A percentile compares a stretch with the other conserved stretches of the same genome.
phyloP scores from a whole-genome alignment of 345 rosid genomes.

The Erodium maritimum region DNA sequence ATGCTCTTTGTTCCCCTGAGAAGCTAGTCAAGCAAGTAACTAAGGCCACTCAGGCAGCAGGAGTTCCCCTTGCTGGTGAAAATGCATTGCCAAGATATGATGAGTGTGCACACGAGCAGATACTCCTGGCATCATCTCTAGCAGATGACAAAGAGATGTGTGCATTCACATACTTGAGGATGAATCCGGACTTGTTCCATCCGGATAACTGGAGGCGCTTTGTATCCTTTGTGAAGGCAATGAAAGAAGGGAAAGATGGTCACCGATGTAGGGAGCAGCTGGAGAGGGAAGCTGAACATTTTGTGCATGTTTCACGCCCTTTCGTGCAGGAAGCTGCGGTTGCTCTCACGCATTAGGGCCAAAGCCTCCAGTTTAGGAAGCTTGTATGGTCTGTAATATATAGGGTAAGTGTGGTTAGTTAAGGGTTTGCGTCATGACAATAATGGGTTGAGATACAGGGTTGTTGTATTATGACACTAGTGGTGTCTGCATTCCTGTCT shows the following conservation, averaged over 20 bases:
- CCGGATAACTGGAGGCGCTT: slow-evolving; percentile 76
- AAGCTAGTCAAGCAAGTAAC: slow-evolving; percentile 88
- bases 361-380: not conserved
- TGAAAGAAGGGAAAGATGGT: slow-evolving; percentile 62
- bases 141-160: slow-evolving; percentile 56
- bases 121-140: slow-evolving; percentile 48
- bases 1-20: slow-evolving; percentile 88
- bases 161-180: slow-evolving; percentile 92
- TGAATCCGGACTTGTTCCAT: slow-evolving; percentile 71
- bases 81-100: slow-evolving; percentile 85
- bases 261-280: slow-evolving; percentile 59
- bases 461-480: no score
- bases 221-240: slow-evolving; percentile 85
- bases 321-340: slow-evolving; percentile 67
- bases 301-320: slow-evolving; percentile 63
- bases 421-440: not conserved
- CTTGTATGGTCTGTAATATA: not conserved
- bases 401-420: not conserved
- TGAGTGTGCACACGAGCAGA: slow-evolving; percentile 63
- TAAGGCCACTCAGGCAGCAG: slow-evolving; percentile 52
- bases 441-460: not conserved
- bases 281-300: slow-evolving; percentile 89
- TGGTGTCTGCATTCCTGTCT: not conserved
- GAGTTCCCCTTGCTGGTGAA: slow-evolving; percentile 81
- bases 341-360: slow-evolving; percentile 43